Evolutionary conservation across 139 green algal genomes (phyloP), one percentile per base, ranked within the genome.

Genomic region (Chlamydomonas sphaeroides): DNA sequence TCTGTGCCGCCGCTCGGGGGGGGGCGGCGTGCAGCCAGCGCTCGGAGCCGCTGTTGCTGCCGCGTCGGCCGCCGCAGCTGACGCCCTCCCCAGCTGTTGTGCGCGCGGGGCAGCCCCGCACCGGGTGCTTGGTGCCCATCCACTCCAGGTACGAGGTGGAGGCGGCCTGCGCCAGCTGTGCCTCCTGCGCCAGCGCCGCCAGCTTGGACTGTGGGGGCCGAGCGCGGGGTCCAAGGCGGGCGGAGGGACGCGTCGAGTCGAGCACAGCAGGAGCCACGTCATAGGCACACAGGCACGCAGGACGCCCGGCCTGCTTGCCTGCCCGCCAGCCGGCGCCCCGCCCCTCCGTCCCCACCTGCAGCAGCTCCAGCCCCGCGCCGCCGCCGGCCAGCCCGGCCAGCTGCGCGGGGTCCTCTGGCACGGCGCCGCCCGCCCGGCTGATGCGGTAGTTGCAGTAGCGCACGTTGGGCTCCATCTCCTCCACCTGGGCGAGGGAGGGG

Each of bases 381-480:
- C 71, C 68, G 18, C 42, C 53, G 14, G 71, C 61, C 67, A 92
- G 76, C 35, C 84, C 79, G 48, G 68, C 32, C 78, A 92, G 87
- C 49, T 79, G 78, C 0, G 78, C 30, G 2, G 87, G 49, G 61
- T 89, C 81, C 14, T 38, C 59, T 26, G 65, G 65, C 33, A 61
- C 71, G 42, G 45, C 85, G 0, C 79, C 88, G 15, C 90, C 89
- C 32, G 78, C 82, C 42, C 88, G 80, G 41, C 63, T 78, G 42
- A 96, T 88, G 86, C 98, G 93, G 85, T 98, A 98, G 28, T 88
- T 75, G 88, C 95, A 98, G 91, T 94, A 98, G 26, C 93, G 89
- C 35, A 98, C 87, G 68, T 84, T 83, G 10, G 95, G 90, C 73
- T 97, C 92, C 59, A 98, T 79, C 77, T 98, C 94, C 74, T 98